Conservation (phyloP, 306 rosid genomes). For the Begonia fuchsioides region DNA sequence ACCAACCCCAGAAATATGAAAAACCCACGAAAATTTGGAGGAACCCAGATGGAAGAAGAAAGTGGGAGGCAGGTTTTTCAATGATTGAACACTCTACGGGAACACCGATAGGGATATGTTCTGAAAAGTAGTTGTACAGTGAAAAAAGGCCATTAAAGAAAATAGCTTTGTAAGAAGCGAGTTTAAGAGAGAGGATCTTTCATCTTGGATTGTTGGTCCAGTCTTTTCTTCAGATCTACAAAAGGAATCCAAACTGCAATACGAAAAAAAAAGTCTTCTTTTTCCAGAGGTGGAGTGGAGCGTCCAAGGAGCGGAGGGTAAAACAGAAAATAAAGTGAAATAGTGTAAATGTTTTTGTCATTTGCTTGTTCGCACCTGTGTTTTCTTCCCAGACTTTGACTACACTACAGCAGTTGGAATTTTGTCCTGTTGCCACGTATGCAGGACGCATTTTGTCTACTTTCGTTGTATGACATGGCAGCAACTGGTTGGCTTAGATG, state of each 20-base stretch:
- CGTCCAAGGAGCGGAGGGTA: slow-evolving; percentile 24
- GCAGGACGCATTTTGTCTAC: no score
- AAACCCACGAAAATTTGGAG: slow-evolving; percentile 10
- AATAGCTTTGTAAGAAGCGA: neutral
- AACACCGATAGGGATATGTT: slow-evolving; percentile 14
- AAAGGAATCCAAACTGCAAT: neutral
- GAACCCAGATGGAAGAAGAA: neutral
- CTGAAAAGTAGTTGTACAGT: slow-evolving; percentile 16
- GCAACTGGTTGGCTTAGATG: no score
- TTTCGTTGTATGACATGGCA: no score
- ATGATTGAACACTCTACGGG: slow-evolving; percentile 42
- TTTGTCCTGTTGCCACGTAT: no score
- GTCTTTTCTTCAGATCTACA: slow-evolving; percentile 24
- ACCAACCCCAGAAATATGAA: neutral
- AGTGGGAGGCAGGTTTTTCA: slow-evolving; percentile 16
- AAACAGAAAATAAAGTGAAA: slow-evolving; percentile 15
- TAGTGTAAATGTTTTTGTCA: neutral
- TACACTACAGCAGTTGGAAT: no score
- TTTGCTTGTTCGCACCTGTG: no score
- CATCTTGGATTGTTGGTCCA: slow-evolving; percentile 26
- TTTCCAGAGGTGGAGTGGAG: no score
- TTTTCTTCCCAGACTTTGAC: no score
- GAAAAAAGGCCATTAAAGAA: slow-evolving; percentile 3
- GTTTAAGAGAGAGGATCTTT: slow-evolving; percentile 10
- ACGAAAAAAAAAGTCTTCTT: neutral